These are phyloP conservation scores for Geranium incanum DNA, from an alignment of 441 rosid genomes.

Conservation along the genomic window DNA sequence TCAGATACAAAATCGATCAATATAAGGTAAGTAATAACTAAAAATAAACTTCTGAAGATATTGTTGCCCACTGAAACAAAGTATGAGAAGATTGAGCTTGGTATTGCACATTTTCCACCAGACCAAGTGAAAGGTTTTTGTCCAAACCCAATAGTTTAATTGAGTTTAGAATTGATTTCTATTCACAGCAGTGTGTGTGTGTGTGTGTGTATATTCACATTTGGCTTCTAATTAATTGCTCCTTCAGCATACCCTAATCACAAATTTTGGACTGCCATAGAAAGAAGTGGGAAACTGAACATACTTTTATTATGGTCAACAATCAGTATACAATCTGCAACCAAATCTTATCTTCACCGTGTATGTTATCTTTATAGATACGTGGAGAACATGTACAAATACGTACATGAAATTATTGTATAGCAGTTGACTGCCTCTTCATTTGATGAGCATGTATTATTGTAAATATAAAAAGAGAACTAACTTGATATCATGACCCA, in stretches of 20 bases:
- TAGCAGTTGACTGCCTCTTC: neutral
- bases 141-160: neutral
- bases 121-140: neutral
- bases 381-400: neutral
- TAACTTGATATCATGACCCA: neutral
- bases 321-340: neutral
- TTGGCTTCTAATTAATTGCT: neutral
- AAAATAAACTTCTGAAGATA: neutral
- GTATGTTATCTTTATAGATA: no score
- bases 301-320: neutral
- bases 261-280: neutral
- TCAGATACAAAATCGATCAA: slow-evolving; percentile 3
- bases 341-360: neutral
- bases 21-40: slow-evolving; percentile 7
- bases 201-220: no score
- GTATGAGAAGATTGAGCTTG: slow-evolving; percentile 8
- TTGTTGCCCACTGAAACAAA: neutral
- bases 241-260: no score
- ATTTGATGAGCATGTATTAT: no score
- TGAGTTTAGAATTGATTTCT: neutral
- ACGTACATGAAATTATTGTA: neutral
- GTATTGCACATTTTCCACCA: neutral
- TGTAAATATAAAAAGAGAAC: neutral
- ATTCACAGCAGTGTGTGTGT: neutral
- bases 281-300: neutral